A percentile compares a stretch with the other conserved stretches of the same genome.
Evolutionary conservation across 2,329 filamentous ascomycete species (phyloP).

Genomic region (Penicillium glabrum): DNA sequence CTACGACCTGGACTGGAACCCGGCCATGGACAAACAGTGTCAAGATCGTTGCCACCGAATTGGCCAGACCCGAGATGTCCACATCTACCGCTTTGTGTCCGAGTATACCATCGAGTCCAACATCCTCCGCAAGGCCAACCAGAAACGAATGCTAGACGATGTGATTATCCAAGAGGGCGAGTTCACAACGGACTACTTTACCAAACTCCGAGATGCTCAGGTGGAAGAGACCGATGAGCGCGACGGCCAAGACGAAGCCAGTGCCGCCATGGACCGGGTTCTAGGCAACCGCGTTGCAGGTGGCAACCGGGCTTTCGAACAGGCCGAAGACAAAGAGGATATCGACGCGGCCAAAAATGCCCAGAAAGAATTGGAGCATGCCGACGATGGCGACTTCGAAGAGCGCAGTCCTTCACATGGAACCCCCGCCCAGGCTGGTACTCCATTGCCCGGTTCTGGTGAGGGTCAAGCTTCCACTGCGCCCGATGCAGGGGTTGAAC

Average conservation of each 20-base stretch:
- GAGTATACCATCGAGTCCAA: conserved; percentile 97
- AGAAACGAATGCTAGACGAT: conserved; percentile 97
- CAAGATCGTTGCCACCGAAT: conserved; percentile 97
- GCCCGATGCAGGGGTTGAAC: conserved; percentile 30
- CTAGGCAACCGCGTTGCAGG: conserved; percentile 67
- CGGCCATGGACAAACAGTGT: conserved; percentile 99
- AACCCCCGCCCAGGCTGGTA: conserved; percentile 36
- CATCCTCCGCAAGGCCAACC: conserved; percentile 91
- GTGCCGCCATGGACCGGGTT: conserved; percentile 81
- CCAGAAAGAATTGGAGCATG: conserved; percentile 80
- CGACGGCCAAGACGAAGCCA: conserved; percentile 70
- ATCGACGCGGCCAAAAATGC: conserved; percentile 83
- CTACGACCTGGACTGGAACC: conserved; percentile 99
- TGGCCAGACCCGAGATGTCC: conserved; percentile 93
- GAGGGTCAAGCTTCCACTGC: conserved; percentile 20
- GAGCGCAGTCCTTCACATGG: conserved; percentile 54
- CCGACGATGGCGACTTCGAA: conserved; percentile 81
- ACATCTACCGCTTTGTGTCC: conserved; percentile 92
- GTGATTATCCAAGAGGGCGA: conserved; percentile 98
- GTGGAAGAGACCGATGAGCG: conserved; percentile 62
- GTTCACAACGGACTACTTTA: conserved; percentile 96
- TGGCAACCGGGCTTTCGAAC: conserved; percentile 74
- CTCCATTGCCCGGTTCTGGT: conserved; percentile 39
- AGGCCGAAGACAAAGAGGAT: conserved; percentile 90
- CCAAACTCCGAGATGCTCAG: conserved; percentile 69